phyloP scores from a whole-genome alignment of 1,284 basidiomycete species.

The Pholiota adiposa region DNA sequence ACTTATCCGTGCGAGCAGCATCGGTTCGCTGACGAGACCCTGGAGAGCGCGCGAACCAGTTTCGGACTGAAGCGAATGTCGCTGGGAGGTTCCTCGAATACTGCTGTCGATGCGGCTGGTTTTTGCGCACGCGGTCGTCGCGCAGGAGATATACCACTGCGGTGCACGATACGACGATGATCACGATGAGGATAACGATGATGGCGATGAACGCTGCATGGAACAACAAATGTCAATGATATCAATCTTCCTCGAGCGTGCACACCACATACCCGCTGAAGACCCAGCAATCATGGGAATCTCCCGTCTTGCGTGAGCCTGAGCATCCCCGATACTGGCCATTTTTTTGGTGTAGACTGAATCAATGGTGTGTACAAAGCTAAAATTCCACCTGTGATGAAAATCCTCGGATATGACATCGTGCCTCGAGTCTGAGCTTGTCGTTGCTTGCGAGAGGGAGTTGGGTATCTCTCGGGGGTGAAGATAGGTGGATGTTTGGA shows the following conservation, averaged over 20 bases:
- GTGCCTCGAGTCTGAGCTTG: background rate
- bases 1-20: constrained; percentile 10
- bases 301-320: constrained; percentile 39
- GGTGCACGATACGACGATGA: constrained; percentile 46
- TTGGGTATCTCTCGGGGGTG: background rate
- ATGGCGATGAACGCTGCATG: constrained; percentile 50
- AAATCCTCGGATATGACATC: background rate
- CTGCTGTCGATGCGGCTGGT: background rate
- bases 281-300: constrained; percentile 50
- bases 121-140: constrained; percentile 27
- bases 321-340: constrained; percentile 1
- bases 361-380: background rate
- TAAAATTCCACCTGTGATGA: background rate
- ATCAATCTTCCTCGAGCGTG: background rate
- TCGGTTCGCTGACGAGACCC: constrained; percentile 8
- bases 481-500: background rate
- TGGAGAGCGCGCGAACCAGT: constrained; percentile 18
- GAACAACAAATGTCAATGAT: background rate
- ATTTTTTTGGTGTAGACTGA: background rate
- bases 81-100: background rate
- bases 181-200: constrained; percentile 45
- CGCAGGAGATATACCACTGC: constrained; percentile 50
- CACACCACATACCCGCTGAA: constrained; percentile 39
- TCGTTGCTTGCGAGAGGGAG: background rate
- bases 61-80: background rate